Evolutionary conservation across 441 rosid species (phyloP).

Genomic region (Arabidopsis lyrata): DNA sequence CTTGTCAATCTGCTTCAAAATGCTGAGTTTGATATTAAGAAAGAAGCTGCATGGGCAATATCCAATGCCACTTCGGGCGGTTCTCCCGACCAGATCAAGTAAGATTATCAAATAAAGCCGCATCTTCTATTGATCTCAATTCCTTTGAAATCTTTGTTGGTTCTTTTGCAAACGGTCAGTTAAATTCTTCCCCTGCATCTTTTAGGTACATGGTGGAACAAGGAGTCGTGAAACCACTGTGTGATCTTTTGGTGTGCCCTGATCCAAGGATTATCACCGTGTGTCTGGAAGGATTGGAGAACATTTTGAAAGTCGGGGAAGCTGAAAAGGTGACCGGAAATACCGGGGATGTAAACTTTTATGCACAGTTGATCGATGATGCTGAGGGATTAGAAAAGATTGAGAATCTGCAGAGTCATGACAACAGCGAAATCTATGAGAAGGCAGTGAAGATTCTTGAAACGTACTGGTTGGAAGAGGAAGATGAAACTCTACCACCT

Average conservation of each 20-base stretch:
- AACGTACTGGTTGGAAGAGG: constrained; percentile 78
- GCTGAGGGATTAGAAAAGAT: constrained; percentile 78
- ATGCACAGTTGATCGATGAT: constrained; percentile 66
- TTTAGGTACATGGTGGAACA: constrained; percentile 55
- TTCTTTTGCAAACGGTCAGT: background rate
- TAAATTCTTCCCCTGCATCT: background rate
- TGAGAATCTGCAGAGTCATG: constrained; percentile 75
- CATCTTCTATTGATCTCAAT: background rate
- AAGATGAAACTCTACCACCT: constrained; percentile 59
- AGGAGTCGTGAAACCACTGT: constrained; percentile 70
- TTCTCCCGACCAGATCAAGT: constrained; percentile 70
- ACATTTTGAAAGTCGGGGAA: constrained; percentile 70
- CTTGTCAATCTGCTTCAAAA: constrained; percentile 63
- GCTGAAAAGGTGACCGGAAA: constrained; percentile 57
- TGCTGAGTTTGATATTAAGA: constrained; percentile 77
- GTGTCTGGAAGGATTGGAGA: constrained; percentile 78
- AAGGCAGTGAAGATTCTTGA: constrained; percentile 78
- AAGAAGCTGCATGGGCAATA: constrained; percentile 83
- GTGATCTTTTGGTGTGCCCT: constrained; percentile 71
- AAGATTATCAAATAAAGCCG: constrained; percentile 22
- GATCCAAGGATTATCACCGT: constrained; percentile 75
- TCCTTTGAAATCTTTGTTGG: background rate
- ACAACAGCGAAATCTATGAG: constrained; percentile 73
- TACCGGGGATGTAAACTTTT: constrained; percentile 57
- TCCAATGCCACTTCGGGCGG: constrained; percentile 82